Base-by-base conservation (phyloP, 768 basidiomycete species). In the Pulveroboletus sp. region DNA sequence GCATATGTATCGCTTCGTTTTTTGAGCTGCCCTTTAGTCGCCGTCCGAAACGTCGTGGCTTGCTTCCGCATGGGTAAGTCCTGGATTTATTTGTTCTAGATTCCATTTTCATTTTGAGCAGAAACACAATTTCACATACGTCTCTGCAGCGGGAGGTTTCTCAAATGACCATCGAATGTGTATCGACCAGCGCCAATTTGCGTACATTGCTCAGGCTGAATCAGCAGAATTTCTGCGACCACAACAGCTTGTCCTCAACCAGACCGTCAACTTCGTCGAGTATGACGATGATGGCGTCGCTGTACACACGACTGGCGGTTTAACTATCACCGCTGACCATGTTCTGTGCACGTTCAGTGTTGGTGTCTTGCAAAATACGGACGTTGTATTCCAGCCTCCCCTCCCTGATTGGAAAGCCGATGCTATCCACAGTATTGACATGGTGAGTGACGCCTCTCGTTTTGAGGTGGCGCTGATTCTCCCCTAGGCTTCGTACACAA, bases 321-420 rank as follows among this genome's bases (percentile, higher is more conserved):
- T 65, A 25, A 65, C 35, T 2, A 57, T 85, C 21, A 67, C 63
- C 13, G 82, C 75, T n/a, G 77, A 84, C 42, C 80, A 83, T 59
- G 82, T 77, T 4, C 58, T 87, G 25, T 79, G 78, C 53, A 87
- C 85, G 0, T 87, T 87, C 66, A 85, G 84, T 51, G 61, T 84
- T 1, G 85, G 85, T 1, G 85, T 87, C 8, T 68, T 87, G 45
- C 85, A 87, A 66, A 71, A 83, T 48, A 68, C 74, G 27, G 83
- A 85, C 48, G 78, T 87, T 4, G 49, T 44, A 3, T 87, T 85
- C 53, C 58, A 74, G 33, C 85, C 85, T 2, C 19, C 65, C 9
- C 60, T 85, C 16, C 85, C 84, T 24, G 56, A 68, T 64, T 86
- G 75, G 71, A 86, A 85, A 59, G 48, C 70, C 19, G 83, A 86